Base-by-base conservation (phyloP, 257 asterid species). In the Capsicum pubescens region DNA sequence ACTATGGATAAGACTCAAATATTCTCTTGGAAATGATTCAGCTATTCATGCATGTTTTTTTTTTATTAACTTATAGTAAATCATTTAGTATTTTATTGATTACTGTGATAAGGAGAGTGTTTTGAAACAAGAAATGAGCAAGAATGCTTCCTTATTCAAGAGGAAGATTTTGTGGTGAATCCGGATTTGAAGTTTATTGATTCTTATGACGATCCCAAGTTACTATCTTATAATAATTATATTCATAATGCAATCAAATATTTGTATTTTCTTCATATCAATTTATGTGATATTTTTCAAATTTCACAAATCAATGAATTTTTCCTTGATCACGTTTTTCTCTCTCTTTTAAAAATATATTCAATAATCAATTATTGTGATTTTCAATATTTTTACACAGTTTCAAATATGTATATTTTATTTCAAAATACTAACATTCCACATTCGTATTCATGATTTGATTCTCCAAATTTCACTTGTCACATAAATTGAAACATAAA, bases 11-110 rank as follows among this genome's bases (percentile, higher is more conserved):
- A 9, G 79, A 71, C 36, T 16, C 79, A 44, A 17, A 17, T 71
- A 71, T 44, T 71, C 55, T 71, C 57, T n/a, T 44, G 36, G 79
- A 71, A 71, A 71, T 71, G 17, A 57, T 17, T 39, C n/a, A 9
- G 39, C 35, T 39, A 71, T 44, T 14, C 79, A 71, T 71, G 78
- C 78, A 69, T 42, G 14, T 42, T 16, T 69, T 7, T 16, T 17
- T 8, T 59, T n/a, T 0, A 2, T 13, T 13, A 3, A 60, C 35
- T 60, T n/a, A 19, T 3, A 60, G 8, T 67, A 35, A 13, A 7
- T 14, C 7, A 2, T 61, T 39, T 68, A 68, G 4, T 68, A 39
- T 6, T 68, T 39, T 68, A 36, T 68, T 68, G 32, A 26, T 36
- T 68, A 67, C 50, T 35, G 48, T 67, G 35, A 13, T 44, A 19